A percentile compares a stretch with the other conserved stretches of the same genome.
phyloP scores from a whole-genome alignment of 441 rosid genomes.

The Raphanus hybrid region DNA sequence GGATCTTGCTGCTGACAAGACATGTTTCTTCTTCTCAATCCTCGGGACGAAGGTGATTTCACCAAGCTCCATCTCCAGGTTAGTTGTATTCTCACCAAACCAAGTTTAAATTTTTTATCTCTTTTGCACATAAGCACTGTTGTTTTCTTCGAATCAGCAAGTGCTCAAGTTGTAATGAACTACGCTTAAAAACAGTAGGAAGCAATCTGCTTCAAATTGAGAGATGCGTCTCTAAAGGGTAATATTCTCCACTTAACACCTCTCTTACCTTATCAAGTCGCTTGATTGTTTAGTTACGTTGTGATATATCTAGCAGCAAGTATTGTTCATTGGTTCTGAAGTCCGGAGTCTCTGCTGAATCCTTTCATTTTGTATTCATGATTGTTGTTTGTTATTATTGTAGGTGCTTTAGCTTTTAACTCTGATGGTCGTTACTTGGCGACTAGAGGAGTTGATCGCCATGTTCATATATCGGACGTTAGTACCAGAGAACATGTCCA shows the following conservation, averaged over 20 bases:
- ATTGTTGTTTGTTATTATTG: too few relatives aligned
- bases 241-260: neutral
- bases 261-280: neutral
- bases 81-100: neutral
- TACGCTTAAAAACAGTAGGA: slow-evolving; percentile 85
- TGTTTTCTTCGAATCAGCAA: slow-evolving; percentile 47
- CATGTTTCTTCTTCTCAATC: slow-evolving; percentile 54
- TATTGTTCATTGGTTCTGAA: slow-evolving; percentile 71
- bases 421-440: slow-evolving; percentile 94
- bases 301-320: slow-evolving; percentile 57
- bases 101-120: neutral
- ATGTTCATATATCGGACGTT: slow-evolving; percentile 94
- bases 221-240: slow-evolving; percentile 77
- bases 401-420: slow-evolving; percentile 76
- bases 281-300: slow-evolving; percentile 16
- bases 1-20: slow-evolving; percentile 17
- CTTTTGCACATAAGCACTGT: slow-evolving; percentile 7
- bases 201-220: slow-evolving; percentile 65
- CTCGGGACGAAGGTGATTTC: slow-evolving; percentile 53
- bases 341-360: slow-evolving; percentile 42
- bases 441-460: slow-evolving; percentile 91
- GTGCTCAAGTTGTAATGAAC: slow-evolving; percentile 67
- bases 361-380: too few relatives aligned
- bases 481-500: slow-evolving; percentile 82
- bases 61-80: slow-evolving; percentile 65